These are phyloP conservation scores for Erucastrum elatum DNA, from an alignment of 345 rosid species.

Conservation along the genomic window DNA sequence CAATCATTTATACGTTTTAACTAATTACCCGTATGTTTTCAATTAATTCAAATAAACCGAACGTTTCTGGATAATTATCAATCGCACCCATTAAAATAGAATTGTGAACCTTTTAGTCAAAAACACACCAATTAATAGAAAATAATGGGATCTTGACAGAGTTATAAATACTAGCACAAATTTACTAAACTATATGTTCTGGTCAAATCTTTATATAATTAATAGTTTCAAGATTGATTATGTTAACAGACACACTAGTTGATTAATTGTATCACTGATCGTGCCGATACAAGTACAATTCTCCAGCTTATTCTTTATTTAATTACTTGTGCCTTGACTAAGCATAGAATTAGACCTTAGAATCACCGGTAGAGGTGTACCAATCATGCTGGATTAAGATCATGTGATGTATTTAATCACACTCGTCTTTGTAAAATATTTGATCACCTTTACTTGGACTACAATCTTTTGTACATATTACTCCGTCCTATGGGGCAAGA, in stretches of 20 bases:
- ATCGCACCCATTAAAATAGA: neutral
- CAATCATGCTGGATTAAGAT: neutral
- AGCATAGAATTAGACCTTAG: neutral
- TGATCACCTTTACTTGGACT: neutral
- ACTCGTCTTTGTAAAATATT: neutral
- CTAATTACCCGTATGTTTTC: neutral
- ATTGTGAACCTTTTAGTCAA: neutral
- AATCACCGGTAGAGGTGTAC: neutral
- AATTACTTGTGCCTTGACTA: neutral
- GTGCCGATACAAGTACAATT: neutral
- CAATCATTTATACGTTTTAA: neutral
- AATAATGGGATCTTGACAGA: neutral
- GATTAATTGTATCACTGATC: neutral
- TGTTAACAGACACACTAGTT: neutral
- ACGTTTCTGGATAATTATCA: neutral
- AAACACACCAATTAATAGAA: neutral
- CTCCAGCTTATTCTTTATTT: neutral
- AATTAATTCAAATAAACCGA: neutral
- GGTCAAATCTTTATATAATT: neutral
- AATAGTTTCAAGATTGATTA: neutral
- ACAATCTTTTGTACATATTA: neutral
- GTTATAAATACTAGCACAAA: neutral
- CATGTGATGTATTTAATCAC: neutral
- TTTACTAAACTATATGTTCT: neutral
- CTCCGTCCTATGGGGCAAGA: conserved; percentile 13